A percentile compares a stretch with the other conserved stretches of the same genome.
These are phyloP conservation scores for Lichenothelia convexa DNA, from an alignment of 495 filamentous ascomycete genomes.

Conservation along the genomic window DNA sequence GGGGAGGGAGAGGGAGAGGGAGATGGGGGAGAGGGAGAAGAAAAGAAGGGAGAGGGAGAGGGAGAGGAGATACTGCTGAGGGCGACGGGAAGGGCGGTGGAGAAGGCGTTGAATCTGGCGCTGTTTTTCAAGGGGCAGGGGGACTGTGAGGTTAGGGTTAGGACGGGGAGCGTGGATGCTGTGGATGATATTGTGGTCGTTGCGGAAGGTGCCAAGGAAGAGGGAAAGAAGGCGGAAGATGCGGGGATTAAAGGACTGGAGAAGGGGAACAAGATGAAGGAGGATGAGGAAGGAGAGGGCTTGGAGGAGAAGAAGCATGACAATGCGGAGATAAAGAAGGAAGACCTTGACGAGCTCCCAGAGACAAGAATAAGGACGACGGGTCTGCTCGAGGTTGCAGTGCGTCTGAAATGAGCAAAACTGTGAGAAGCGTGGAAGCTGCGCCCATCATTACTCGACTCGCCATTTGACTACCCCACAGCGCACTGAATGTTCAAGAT, in stretches of 20 bases:
- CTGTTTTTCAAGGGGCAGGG: slow-evolving; percentile 22
- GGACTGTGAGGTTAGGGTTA: slow-evolving; percentile 16
- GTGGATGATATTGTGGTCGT: slow-evolving; percentile 24
- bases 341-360: slow-evolving; percentile 8
- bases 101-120: slow-evolving; percentile 37
- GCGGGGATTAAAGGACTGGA: too few species aligned
- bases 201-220: too few species aligned
- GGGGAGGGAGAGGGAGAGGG: slow-evolving; percentile 5
- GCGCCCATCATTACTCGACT: too few species aligned
- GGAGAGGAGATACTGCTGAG: slow-evolving; percentile 47
- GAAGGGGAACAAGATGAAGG: too few species aligned
- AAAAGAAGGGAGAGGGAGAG: slow-evolving; percentile 21
- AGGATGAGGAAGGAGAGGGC: too few species aligned
- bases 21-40: slow-evolving; percentile 6
- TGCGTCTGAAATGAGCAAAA: too few species aligned
- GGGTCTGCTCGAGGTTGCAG: slow-evolving; percentile 14
- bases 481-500: too few species aligned
- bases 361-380: slow-evolving; percentile 13
- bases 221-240: too few species aligned
- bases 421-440: too few species aligned
- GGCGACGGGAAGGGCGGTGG: slow-evolving; percentile 64
- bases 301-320: too few species aligned
- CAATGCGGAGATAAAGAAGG: too few species aligned
- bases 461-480: too few species aligned
- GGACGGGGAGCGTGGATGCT: slow-evolving; percentile 20